Conservation (phyloP, 2,329 filamentous ascomycete genomes). For the Colletotrichum sp. region DNA sequence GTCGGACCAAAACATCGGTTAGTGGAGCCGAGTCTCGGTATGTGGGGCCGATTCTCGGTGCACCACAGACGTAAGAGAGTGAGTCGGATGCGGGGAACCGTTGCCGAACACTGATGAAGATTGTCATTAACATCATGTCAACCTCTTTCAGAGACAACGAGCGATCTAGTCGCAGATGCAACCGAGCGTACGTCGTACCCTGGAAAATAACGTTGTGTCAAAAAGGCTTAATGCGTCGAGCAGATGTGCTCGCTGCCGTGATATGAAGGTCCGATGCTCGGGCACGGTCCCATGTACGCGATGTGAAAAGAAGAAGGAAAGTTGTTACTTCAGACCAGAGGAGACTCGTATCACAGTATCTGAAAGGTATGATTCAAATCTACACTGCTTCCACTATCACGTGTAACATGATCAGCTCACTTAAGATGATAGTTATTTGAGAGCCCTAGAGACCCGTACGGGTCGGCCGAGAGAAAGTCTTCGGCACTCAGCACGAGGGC, state of each 20-base stretch:
- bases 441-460: background rate
- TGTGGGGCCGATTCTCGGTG: background rate
- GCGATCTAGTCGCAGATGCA: background rate
- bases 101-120: background rate
- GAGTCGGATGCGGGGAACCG: background rate
- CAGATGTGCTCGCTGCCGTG: constrained; percentile 1
- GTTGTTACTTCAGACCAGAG: constrained; percentile 1
- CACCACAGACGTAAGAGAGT: background rate
- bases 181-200: background rate
- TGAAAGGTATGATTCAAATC: background rate
- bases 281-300: background rate
- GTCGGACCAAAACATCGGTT: background rate
- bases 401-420: background rate
- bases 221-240: background rate
- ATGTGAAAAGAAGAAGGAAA: background rate
- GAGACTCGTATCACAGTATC: background rate
- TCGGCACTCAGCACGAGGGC: background rate
- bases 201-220: background rate
- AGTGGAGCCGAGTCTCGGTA: background rate
- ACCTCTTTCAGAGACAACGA: background rate
- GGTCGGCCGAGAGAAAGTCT: background rate
- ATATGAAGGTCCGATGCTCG: constrained; percentile 7
- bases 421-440: background rate
- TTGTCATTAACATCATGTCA: background rate
- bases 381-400: background rate